Base-by-base conservation (phyloP, 768 basidiomycete genomes). In the Tylopilus sp. region DNA sequence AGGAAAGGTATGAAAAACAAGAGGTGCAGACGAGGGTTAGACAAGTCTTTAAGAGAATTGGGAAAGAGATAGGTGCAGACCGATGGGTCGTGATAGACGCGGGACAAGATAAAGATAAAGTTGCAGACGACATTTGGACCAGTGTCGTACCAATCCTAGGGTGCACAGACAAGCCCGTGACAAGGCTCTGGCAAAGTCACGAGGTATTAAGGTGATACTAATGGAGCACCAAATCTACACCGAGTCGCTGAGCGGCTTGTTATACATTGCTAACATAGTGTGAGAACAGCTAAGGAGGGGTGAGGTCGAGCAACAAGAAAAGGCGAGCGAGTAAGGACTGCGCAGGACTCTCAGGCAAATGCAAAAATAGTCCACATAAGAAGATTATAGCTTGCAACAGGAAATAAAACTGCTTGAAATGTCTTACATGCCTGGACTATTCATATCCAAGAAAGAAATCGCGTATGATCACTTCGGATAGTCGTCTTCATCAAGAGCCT, bases 1-100 rank as follows among this genome's bases (percentile, higher is more conserved):
- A 80, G 47, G 94, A 95, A 70, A 76, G 92, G 36, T 95, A 95
- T 57, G 93, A 97, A 73, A 85, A 79, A 59, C 79, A 80, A 53
- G 86, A 86, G 50, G 75, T 91, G 71, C 91, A 94, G 66, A 68
- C 64, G 39, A 72, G 75, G 38, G 91, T 92, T 23, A 69, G 85
- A 28, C 68, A 72, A 22, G 68, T 81, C 1, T 92, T 92, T 61
- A 65, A 71, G 54, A 69, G 71, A 47, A 79, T 91, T 47, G 79
- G 77, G 1, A 64, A 66, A 28, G 85, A 87, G 61, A 75, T 82
- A 36, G 63, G 58, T 21, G 57, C 58, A 17, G 64, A 57, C 20
- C 65, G 60, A n/a, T 88, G 86, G 86, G 71, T 79, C 2, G 68
- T 68, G 4, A 61, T 88, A 25, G 81, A 89, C 66, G 88, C 85